These are phyloP conservation scores for Leccinum solheimii DNA, from an alignment of 1,284 basidiomycete species.

Conservation along the genomic window DNA sequence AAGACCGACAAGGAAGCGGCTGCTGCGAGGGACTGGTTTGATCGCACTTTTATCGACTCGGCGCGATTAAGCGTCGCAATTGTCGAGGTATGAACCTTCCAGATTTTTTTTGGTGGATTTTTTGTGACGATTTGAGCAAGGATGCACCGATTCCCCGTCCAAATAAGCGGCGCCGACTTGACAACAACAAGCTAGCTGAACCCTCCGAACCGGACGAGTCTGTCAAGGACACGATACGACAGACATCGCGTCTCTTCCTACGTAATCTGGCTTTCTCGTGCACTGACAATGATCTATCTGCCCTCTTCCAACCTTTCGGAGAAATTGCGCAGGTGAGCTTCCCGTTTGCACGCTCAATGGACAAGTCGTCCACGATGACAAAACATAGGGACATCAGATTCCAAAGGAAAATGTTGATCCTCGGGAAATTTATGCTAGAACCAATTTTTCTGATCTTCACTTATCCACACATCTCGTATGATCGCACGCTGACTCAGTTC, in stretches of 20 bases:
- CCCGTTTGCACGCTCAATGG: slow-evolving; percentile 4
- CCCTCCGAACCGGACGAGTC: slow-evolving; percentile 39
- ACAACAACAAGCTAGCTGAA: slow-evolving; percentile 15
- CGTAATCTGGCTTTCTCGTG: slow-evolving; percentile 90
- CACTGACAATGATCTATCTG: slow-evolving; percentile 69
- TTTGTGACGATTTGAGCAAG: slow-evolving; percentile 35
- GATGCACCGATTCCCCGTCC: slow-evolving; percentile 64
- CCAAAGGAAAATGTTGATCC: slow-evolving; percentile 56
- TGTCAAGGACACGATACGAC: slow-evolving; percentile 65
- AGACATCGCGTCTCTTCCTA: slow-evolving; percentile 84
- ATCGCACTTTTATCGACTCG: slow-evolving; percentile 80
- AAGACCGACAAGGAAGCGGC: slow-evolving; percentile 78
- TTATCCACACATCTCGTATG: not conserved
- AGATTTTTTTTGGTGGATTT: not conserved
- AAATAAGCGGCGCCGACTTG: slow-evolving; percentile 61
- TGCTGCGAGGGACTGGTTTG: slow-evolving; percentile 81
- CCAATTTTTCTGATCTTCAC: slow-evolving; percentile 28
- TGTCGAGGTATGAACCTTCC: slow-evolving; percentile 58
- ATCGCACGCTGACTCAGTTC: slow-evolving; percentile 4
- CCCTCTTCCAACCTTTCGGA: slow-evolving; percentile 74
- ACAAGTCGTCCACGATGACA: slow-evolving; percentile 44
- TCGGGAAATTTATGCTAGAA: slow-evolving; percentile 52
- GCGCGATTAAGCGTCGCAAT: slow-evolving; percentile 75
- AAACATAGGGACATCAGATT: slow-evolving; percentile 66
- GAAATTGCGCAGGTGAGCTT: slow-evolving; percentile 67